Evolutionary conservation across 1,139 yeast species (phyloP), one percentile per base, ranked within the genome.

Genomic region (Blastobotrys apis): DNA sequence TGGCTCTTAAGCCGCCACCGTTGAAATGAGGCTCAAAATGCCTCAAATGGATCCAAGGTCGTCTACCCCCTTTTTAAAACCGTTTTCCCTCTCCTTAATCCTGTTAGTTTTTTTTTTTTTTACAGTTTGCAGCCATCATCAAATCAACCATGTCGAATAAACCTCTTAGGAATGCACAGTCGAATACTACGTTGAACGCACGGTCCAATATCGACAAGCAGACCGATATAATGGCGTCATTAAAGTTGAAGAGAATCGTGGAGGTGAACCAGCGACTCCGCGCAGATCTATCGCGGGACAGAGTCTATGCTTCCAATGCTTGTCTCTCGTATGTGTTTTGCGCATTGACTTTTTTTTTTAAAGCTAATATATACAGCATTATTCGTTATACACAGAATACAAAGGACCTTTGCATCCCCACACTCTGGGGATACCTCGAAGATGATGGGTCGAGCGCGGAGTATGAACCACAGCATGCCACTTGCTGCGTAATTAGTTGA

Each of bases 281-380:
- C 50, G 72, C 72, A 30, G 77, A 80, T 41, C 63, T 84, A 37
- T 60, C 71, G 6, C 66, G 78, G 45, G 81, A 81, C 6, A 66
- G 94, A 48, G 77, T 81, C 8, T 78, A 81, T 31, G 84, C 87
- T 3, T 81, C 87, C 15, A 77, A 77, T 52, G 84, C 87, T 5
- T 77, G 84, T 34, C 64, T 74, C 56, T 71, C 62, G 50, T 48
- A 43, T 33, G 51, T 46, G 3, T 5, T 10, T n/a, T 12, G n/a
- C n/a, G n/a, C n/a, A 10, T 10, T 23, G 26, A 23, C 29, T n/a
- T 21, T 17, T 16, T 21, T 15, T 34, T 29, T 9, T 12, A 32
- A 9, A 5, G 35, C 37, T 33, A 33, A 33, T 27, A n/a, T 8
- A 12, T 21, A 32, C 27, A 44, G 48, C 6, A 43, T 53, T 15